Conservation (phyloP, 768 basidiomycete genomes). For the Mycena vulgaris region DNA sequence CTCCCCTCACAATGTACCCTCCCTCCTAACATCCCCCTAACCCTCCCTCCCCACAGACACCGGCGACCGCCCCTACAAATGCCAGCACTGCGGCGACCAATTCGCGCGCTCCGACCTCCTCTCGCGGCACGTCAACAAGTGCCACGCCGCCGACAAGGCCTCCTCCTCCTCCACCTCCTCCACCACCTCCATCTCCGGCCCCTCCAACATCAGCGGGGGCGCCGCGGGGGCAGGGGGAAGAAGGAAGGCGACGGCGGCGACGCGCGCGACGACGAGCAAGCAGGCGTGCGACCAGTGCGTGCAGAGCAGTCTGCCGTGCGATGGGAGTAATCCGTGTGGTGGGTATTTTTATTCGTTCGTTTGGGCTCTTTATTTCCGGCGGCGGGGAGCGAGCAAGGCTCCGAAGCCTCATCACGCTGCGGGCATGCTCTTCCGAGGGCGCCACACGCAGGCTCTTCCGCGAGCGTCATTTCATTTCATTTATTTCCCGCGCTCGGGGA, state of each 20-base stretch:
- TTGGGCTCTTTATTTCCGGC: slow-evolving; percentile 13
- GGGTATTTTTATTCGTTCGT: slow-evolving; percentile 45
- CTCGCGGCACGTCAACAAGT: slow-evolving; percentile 90
- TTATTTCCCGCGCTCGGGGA: too few relatives aligned
- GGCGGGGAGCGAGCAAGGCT: too few relatives aligned
- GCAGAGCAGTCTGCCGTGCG: slow-evolving; percentile 80
- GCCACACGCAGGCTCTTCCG: too few relatives aligned
- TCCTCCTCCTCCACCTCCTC: too few relatives aligned
- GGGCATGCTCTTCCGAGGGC: too few relatives aligned
- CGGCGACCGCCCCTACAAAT: slow-evolving; percentile 92
- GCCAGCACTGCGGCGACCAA: slow-evolving; percentile 90
- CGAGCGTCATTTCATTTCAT: too few relatives aligned
- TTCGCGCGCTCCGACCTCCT: slow-evolving; percentile 87
- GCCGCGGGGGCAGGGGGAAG: slow-evolving; percentile 42
- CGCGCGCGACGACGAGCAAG: slow-evolving; percentile 84
- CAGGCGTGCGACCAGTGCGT: slow-evolving; percentile 92
- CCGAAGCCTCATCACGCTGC: too few relatives aligned
- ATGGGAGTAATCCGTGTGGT: slow-evolving; percentile 87
- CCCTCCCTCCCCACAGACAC: slow-evolving; percentile 69
- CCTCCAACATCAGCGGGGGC: not conserved
- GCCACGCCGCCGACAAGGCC: slow-evolving; percentile 82
- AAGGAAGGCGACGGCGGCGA: slow-evolving; percentile 76
- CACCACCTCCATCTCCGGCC: not conserved
- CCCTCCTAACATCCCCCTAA: not conserved
- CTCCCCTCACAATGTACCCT: not conserved